A percentile compares a stretch with the other conserved stretches of the same genome.
Conservation (phyloP, 331 rosid genomes). For the Quercus phellos region DNA sequence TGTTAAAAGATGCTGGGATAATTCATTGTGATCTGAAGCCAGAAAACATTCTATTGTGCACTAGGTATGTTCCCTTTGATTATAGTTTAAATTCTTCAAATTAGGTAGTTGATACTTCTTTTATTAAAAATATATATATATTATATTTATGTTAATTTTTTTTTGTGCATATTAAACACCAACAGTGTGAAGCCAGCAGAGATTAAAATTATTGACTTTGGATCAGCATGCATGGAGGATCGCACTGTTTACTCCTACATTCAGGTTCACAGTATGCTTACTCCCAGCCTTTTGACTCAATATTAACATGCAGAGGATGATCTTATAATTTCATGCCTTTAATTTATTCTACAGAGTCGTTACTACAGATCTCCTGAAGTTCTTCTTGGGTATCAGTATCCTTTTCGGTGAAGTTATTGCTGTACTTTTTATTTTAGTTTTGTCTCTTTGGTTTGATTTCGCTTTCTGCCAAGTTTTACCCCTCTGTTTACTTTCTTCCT, state of each 20-base stretch:
- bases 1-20: slow-evolving; percentile 92
- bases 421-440: not conserved
- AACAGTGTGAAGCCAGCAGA: slow-evolving; percentile 79
- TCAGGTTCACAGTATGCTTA: slow-evolving; percentile 52
- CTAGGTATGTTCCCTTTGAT: slow-evolving; percentile 58
- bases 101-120: slow-evolving; percentile 4
- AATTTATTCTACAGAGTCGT: slow-evolving; percentile 73
- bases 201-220: slow-evolving; percentile 92
- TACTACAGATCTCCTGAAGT: slow-evolving; percentile 99
- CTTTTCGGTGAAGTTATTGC: slow-evolving; percentile 34
- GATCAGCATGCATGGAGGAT: slow-evolving; percentile 99
- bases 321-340: slow-evolving; percentile 14
- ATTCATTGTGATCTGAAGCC: slow-evolving; percentile 99
- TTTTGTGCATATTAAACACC: slow-evolving; percentile 7
- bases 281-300: slow-evolving; percentile 6
- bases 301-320: slow-evolving; percentile 16
- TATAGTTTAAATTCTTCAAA: slow-evolving; percentile 6
- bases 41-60: slow-evolving; percentile 89
- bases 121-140: too few species aligned
- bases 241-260: slow-evolving; percentile 98
- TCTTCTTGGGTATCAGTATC: slow-evolving; percentile 99
- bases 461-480: not conserved
- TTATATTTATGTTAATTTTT: slow-evolving; percentile 27
- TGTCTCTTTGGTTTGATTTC: not conserved
- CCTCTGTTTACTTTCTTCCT: not conserved